Evolutionary conservation across 192 early-diverging fungal species (phyloP).

Genomic region (Rhizophagus sp.): DNA sequence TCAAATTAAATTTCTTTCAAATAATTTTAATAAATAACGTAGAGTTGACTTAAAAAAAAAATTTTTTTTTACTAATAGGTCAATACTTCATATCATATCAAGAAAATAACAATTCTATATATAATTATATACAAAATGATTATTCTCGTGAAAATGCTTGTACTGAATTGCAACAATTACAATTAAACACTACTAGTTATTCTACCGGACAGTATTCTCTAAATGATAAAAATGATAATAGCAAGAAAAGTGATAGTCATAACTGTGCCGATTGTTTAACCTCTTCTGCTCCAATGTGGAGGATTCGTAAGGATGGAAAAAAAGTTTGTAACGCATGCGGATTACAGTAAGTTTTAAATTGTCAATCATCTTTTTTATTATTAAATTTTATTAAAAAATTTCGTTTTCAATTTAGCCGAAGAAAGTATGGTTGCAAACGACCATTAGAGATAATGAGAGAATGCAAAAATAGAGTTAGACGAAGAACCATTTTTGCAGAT

Average conservation of each 20-base stretch:
- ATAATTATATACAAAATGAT: too few species aligned
- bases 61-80: too few species aligned
- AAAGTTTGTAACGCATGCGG: neutral
- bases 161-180: neutral
- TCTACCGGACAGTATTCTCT: neutral
- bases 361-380: neutral
- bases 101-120: too few species aligned
- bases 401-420: too few species aligned
- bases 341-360: neutral
- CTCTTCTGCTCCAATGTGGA: neutral
- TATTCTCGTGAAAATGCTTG: neutral
- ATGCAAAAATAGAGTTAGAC: neutral
- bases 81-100: too few species aligned
- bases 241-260: too few species aligned
- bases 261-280: neutral
- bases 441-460: too few species aligned
- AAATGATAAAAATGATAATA: too few species aligned
- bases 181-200: neutral
- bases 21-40: too few species aligned
- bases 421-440: too few species aligned
- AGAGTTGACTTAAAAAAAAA: too few species aligned
- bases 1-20: too few species aligned
- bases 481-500: neutral
- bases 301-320: neutral
- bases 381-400: neutral